phyloP scores from a whole-genome alignment of 2,329 filamentous ascomycete genomes.

The Colletotrichum lindemuthianum region DNA sequence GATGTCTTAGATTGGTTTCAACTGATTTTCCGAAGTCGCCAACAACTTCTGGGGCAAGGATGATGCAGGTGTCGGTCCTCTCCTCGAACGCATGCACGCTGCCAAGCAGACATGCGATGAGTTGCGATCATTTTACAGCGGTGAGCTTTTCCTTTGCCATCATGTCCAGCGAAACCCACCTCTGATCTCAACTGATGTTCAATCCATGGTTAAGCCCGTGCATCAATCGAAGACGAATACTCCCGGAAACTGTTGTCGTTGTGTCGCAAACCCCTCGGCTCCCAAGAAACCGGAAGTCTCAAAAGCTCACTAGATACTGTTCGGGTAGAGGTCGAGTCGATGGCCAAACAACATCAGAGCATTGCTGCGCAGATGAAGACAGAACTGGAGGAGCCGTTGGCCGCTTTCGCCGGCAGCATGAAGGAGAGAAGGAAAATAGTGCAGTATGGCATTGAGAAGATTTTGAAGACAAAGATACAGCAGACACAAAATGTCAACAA shows the following conservation, averaged over 20 bases:
- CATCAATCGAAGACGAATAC: constrained; percentile 97
- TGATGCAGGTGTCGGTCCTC: constrained; percentile 91
- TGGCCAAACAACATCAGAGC: constrained; percentile 91
- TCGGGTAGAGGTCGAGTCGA: constrained; percentile 88
- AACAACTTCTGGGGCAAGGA: constrained; percentile 99
- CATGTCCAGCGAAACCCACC: not conserved
- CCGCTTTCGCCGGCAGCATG: constrained; percentile 92
- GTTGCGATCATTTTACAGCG: constrained; percentile 87
- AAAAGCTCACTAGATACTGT: constrained; percentile 87
- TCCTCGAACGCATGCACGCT: constrained; percentile 93
- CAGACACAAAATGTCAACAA: constrained; percentile 94
- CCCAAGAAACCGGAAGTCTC: constrained; percentile 85
- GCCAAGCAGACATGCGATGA: constrained; percentile 97
- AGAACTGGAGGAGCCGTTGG: constrained; percentile 92
- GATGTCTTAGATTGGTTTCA: not conserved
- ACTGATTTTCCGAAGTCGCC: constrained; percentile 72
- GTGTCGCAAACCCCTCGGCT: constrained; percentile 88
- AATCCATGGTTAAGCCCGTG: constrained; percentile 69
- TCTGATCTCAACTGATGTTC: no score
- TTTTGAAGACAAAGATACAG: constrained; percentile 91
- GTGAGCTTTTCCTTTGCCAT: constrained; percentile 57
- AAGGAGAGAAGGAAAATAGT: constrained; percentile 98
- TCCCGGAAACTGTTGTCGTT: constrained; percentile 87
- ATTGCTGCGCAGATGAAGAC: constrained; percentile 96
- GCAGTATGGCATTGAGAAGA: constrained; percentile 91